Percentiles rank a stretch among this genome's conserved stretches.
Evolutionary conservation across 345 rosid species (phyloP).

Genomic region (Microthlaspi erraticum): DNA sequence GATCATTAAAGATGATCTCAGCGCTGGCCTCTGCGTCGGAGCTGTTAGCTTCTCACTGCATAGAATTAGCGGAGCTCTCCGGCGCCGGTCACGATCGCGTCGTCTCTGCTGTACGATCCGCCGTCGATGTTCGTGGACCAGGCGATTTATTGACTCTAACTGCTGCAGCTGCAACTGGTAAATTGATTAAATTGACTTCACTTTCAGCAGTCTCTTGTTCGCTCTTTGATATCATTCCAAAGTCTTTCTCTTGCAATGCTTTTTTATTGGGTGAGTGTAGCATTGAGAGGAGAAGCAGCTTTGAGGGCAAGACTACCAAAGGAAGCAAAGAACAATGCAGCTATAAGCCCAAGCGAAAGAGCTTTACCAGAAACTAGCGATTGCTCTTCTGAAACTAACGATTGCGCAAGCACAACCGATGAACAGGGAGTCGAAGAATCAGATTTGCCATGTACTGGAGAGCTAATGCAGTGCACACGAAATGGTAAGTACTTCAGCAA

Average conservation of each 20-base stretch:
- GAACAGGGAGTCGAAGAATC: constrained; percentile 49
- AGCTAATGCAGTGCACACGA: constrained; percentile 67
- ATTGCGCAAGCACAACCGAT: constrained; percentile 23
- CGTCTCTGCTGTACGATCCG: constrained; percentile 74
- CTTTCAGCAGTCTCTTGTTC: not conserved
- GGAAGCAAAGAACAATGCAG: constrained; percentile 85
- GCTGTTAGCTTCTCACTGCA: constrained; percentile 85
- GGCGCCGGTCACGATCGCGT: constrained; percentile 82
- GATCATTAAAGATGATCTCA: constrained; percentile 71
- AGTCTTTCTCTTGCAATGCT: not conserved
- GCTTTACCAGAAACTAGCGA: constrained; percentile 54
- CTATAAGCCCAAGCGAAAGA: constrained; percentile 80
- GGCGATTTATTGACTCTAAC: constrained; percentile 92
- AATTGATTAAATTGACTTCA: not conserved
- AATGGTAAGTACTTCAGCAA: constrained; percentile 56
- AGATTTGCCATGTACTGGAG: constrained; percentile 62
- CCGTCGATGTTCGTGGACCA: constrained; percentile 75
- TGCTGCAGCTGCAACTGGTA: constrained; percentile 99
- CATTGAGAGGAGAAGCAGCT: constrained; percentile 94
- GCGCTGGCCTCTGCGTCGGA: constrained; percentile 91
- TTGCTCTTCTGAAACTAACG: constrained; percentile 34
- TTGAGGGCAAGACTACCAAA: constrained; percentile 74
- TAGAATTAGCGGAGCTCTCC: constrained; percentile 77
- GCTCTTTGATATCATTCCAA: not conserved
- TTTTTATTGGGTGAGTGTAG: constrained; percentile 45